Conservation (phyloP, 2,329 filamentous ascomycete species). For the Colletotrichum gloeosporioides region DNA sequence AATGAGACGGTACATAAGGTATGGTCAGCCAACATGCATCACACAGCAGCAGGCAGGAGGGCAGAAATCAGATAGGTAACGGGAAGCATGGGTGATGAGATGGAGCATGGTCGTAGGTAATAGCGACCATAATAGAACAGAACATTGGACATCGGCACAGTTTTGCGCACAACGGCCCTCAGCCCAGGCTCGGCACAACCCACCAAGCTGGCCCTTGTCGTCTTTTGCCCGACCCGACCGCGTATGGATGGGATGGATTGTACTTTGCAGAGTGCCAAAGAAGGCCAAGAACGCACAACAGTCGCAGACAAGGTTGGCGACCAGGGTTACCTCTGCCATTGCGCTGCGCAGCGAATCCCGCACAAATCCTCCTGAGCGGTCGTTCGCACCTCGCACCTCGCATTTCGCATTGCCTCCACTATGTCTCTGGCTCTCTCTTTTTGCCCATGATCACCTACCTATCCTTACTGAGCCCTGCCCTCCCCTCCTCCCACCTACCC, state of each 20-base stretch:
- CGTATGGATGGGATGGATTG: background rate
- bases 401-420: background rate
- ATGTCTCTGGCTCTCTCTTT: background rate
- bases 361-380: background rate
- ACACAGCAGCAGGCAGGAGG: background rate
- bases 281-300: background rate
- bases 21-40: background rate
- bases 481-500: background rate
- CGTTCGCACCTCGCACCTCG: background rate
- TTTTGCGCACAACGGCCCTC: background rate
- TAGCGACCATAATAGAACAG: background rate
- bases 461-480: background rate
- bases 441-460: background rate
- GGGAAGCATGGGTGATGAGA: slow-evolving; percentile 3
- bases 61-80: background rate
- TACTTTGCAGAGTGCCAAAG: background rate
- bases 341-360: background rate
- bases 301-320: background rate
- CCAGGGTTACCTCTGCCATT: background rate
- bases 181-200: slow-evolving; percentile 17
- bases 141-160: background rate
- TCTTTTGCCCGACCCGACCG: background rate
- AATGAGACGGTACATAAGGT: background rate
- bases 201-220: slow-evolving; percentile 11
- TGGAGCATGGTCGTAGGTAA: background rate